Base-by-base conservation (phyloP, 768 basidiomycete genomes). In the Epithele typhae region DNA sequence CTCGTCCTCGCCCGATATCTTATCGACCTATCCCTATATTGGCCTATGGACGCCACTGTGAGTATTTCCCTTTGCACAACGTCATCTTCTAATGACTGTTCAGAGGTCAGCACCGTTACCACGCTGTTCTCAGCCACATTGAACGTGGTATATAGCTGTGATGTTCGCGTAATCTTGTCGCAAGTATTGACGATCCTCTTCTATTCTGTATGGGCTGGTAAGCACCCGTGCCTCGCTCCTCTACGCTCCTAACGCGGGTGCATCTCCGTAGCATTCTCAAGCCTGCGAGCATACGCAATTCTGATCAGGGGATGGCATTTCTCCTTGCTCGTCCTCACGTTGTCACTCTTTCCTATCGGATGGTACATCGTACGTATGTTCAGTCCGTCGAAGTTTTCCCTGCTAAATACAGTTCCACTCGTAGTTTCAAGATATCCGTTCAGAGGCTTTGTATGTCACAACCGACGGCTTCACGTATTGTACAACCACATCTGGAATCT, bases 131-230 rank as follows among this genome's bases (percentile, higher is more conserved):
- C 3, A 3, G 8, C 19, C 34, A n/a, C 3, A 15, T 2, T n/a
- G 9, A 3, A 34, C 32, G 2, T 7, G 23, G 3, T 17, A 5
- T 14, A 4, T 7, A 49, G 48, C 24, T 49, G 48, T 21, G 22
- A 27, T 5, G 3, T 25, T 8, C 21, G 43, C 5, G 21, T 34
- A 3, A n/a, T 37, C 14, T 14, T 39, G 2, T 49, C 41, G n/a
- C 42, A 49, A 21, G 48, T 49, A 7, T 37, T 49, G 22, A 15
- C n/a, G 7, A 49, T 49, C 12, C 23, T 49, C 17, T 32, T 42
- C 3, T 49, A 49, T 27, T 17, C 39, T 14, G 37, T 39, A 3
- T 49, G 48, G 48, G 41, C 48, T 11, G 8, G 48, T 49, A 8
- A 24, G 48, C 8, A 17, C 11, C 4, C 2, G 12, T 15, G 17